These are phyloP conservation scores for Fraxinus albicans DNA, from an alignment of 305 asterid species.

Conservation along the genomic window DNA sequence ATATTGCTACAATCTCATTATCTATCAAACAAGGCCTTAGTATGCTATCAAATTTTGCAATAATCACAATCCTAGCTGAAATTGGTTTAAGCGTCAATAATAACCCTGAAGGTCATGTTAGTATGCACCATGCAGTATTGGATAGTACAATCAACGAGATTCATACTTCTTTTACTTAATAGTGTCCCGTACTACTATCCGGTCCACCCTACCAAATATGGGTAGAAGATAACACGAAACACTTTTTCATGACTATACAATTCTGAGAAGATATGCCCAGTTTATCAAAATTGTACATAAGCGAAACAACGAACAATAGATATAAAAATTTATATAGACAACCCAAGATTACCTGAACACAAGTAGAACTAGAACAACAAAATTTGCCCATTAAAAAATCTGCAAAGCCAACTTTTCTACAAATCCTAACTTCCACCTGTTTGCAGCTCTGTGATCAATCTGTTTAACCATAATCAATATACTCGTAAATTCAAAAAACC, in stretches of 20 bases:
- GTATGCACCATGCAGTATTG: not conserved
- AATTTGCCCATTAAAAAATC: conserved; percentile 33
- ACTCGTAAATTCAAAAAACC: not conserved
- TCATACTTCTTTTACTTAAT: not conserved
- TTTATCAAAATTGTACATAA: not conserved
- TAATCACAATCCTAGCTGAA: not conserved
- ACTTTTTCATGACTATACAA: not conserved
- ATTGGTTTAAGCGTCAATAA: not conserved
- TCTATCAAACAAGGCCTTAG: not conserved
- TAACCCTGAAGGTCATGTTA: not conserved
- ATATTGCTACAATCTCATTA: not conserved
- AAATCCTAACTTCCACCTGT: conserved; percentile 23
- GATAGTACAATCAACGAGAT: not conserved
- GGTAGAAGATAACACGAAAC: not conserved
- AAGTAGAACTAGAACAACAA: conserved; percentile 29
- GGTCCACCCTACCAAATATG: not conserved
- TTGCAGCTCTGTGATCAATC: conserved; percentile 25
- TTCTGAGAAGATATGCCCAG: not conserved
- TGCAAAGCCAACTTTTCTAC: conserved; percentile 4
- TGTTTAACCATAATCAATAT: not conserved
- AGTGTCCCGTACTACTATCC: not conserved
- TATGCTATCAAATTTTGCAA: not conserved
- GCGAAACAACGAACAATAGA: not conserved
- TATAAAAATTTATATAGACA: not conserved
- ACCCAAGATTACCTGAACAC: conserved; percentile 30